Percentiles rank a stretch among this genome's conserved stretches.
Conservation (phyloP, 176 grass and related monocot species). For the Melocanna baccifera region DNA sequence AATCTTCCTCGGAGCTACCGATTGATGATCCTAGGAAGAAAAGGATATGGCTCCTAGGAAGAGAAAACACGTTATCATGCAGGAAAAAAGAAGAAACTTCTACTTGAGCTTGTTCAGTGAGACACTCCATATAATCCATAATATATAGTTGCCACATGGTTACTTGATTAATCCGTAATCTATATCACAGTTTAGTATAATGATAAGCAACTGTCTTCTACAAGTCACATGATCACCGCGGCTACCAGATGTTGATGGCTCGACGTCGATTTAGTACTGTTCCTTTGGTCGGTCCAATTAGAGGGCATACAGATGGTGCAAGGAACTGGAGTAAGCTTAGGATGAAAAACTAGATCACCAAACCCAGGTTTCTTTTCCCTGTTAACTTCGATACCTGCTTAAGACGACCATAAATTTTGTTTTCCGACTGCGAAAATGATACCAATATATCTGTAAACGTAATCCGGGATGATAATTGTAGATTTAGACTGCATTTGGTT, state of each 20-base stretch:
- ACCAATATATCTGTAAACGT: not conserved
- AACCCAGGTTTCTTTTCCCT: not conserved
- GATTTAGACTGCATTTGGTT: not conserved
- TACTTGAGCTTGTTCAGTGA: not conserved
- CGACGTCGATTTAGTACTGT: not conserved
- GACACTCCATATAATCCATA: not conserved
- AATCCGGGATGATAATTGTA: not conserved
- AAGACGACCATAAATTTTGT: not conserved
- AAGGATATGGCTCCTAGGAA: conserved; percentile 29
- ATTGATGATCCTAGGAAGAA: conserved; percentile 38
- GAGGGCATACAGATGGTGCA: conserved; percentile 14
- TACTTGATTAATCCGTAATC: not conserved
- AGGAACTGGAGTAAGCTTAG: not conserved
- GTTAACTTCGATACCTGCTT: not conserved
- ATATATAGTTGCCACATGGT: not conserved
- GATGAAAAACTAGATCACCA: not conserved
- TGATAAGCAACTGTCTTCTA: not conserved
- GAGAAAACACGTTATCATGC: not conserved
- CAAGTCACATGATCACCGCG: not conserved
- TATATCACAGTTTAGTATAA: not conserved
- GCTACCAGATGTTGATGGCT: conserved; percentile 7
- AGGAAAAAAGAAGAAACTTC: conserved; percentile 31
- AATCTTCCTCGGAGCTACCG: conserved; percentile 35
- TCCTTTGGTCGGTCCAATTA: conserved; percentile 32
- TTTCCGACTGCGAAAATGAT: not conserved